phyloP scores from a whole-genome alignment of 2,329 filamentous ascomycete species.

The Exophiala aquamarina region DNA sequence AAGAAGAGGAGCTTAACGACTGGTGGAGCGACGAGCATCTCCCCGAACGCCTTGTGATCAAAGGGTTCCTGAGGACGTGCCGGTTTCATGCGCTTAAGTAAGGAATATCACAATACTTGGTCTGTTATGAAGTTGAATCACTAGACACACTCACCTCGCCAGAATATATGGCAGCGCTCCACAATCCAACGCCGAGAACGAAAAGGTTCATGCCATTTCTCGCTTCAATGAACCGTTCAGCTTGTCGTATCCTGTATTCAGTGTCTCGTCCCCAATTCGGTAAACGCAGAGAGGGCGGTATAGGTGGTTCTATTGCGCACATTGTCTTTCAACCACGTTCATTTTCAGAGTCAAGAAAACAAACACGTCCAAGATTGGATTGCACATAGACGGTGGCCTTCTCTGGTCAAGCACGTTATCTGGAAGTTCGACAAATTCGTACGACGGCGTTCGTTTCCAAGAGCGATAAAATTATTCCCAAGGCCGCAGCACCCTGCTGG shows the following conservation, averaged over 20 bases:
- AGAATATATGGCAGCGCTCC: slow-evolving; percentile 14
- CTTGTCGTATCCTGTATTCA: slow-evolving; percentile 9
- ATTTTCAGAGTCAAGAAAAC: not conserved
- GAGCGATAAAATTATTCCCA: not conserved
- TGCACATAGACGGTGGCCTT: no score
- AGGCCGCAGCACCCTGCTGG: slow-evolving; percentile 11
- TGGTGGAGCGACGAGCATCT: slow-evolving; percentile 22
- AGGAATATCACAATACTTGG: slow-evolving; percentile 14
- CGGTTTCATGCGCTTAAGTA: slow-evolving; percentile 6
- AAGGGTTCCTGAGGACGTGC: slow-evolving; percentile 14
- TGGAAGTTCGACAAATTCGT: slow-evolving; percentile 15
- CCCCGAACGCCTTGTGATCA: slow-evolving; percentile 12
- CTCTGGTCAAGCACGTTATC: slow-evolving; percentile 12
- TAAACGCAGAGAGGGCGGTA: not conserved
- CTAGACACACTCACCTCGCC: slow-evolving; percentile 10
- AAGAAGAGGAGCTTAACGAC: slow-evolving; percentile 13
- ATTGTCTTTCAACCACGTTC: slow-evolving; percentile 4
- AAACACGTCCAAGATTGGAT: no score
- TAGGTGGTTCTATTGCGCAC: slow-evolving; percentile 9
- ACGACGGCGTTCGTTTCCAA: slow-evolving; percentile 11
- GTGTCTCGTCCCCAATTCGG: slow-evolving; percentile 7
- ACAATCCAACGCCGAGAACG: slow-evolving; percentile 52
- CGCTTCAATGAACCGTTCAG: slow-evolving; percentile 12
- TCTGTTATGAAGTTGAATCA: slow-evolving; percentile 10
- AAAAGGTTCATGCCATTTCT: slow-evolving; percentile 66